Conservation (phyloP, 805 yeast genomes). For the Candida insectorum region DNA sequence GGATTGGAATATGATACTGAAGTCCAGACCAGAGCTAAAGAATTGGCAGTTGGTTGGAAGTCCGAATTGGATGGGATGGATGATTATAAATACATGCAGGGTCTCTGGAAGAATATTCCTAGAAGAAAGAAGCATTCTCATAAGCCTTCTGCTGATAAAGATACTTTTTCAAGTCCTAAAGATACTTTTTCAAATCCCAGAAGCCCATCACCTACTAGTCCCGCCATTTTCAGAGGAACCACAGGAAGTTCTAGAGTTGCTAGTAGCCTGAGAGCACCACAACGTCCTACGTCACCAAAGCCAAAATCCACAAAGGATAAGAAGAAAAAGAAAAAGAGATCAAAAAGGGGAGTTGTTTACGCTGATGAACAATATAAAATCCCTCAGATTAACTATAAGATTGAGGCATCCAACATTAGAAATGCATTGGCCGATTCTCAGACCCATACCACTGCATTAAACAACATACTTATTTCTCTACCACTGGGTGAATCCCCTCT, state of each 20-base stretch:
- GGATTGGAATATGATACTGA: conserved; percentile 34
- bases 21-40: conserved; percentile 47
- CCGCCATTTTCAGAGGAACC: conserved; percentile 8
- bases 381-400: conserved; percentile 63
- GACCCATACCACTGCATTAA: conserved; percentile 66
- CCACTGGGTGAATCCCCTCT: conserved; percentile 53
- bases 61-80: conserved; percentile 48
- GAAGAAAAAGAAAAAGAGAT: conserved; percentile 15
- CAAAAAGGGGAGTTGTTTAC: conserved; percentile 18
- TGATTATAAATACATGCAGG: conserved; percentile 48
- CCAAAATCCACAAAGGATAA: conserved; percentile 15
- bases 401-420: conserved; percentile 72
- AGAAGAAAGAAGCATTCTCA: conserved; percentile 7
- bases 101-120: conserved; percentile 46
- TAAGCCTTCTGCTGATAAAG: not conserved
- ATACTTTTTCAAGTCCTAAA: conserved; percentile 2
- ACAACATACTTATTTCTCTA: conserved; percentile 43
- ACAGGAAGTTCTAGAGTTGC: conserved; percentile 6
- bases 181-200: conserved; percentile 10
- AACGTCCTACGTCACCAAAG: conserved; percentile 22
- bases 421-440: conserved; percentile 70
- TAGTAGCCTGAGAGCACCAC: conserved; percentile 23
- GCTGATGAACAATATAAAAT: conserved; percentile 54
- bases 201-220: conserved; percentile 13
- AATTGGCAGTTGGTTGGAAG: conserved; percentile 67